Base-by-base conservation (phyloP, 2,329 filamentous ascomycete species). In the Pleomassaria siparia region DNA sequence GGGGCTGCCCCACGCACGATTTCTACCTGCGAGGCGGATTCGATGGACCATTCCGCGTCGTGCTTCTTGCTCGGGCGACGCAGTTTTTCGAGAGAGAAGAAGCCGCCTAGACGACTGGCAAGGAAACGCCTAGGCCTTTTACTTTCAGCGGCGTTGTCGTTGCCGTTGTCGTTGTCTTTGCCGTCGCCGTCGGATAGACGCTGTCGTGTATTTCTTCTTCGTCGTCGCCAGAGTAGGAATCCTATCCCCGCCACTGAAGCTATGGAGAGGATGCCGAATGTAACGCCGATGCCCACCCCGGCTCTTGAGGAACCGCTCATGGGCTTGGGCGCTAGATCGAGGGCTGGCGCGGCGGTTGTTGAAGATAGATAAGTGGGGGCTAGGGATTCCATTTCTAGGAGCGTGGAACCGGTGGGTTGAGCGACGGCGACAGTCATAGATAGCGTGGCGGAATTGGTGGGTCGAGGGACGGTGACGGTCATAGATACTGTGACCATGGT, bases 41-140 rank as follows among this genome's bases (percentile, higher is more conserved):
- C 52, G 44, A 60, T 58, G 26, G 44, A 48, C 56, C 55, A 62
- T 40, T 60, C 56, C 4, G 46, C 21, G 22, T 58, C 56, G 8
- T 21, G 16, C n/a, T 43, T 39, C 13, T 42, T 22, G 37, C 24
- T 6, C n/a, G 13, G 13, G 10, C n/a, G 20, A 15, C 32, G 22
- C 15, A 5, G 18, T 16, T 24, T 20, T 18, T 10, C n/a, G 2
- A 46, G 28, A 9, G 8, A 7, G 40, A 53, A 47, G 28, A 48
- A 49, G 20, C 43, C 39, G 18, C 41, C 36, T 3, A 53, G 35
- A 16, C 28, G 5, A 37, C 20, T 22, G 11, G 18, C 35, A 8
- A n/a, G n/a, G n/a, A n/a, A n/a, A n/a, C n/a, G n/a, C n/a, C n/a
- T n/a, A n/a, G n/a, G n/a, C n/a, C n/a, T n/a, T n/a, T n/a, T n/a